Evolutionary conservation across 495 filamentous ascomycete genomes (phyloP).

Genomic region (Penicillium manginii): DNA sequence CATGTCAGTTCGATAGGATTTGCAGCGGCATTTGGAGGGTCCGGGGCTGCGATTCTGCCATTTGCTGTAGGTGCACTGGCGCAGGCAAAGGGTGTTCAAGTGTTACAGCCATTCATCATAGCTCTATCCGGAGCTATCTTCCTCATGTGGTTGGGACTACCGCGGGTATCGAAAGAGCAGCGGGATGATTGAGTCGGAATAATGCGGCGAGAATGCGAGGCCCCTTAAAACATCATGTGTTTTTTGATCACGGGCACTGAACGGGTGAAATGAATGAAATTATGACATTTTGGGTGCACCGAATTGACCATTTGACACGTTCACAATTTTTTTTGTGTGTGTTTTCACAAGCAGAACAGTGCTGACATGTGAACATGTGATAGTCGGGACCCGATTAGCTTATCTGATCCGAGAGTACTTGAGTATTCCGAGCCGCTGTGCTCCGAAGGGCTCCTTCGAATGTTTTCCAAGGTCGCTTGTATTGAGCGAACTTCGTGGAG

Average conservation of each 20-base stretch:
- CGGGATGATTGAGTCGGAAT: slow-evolving; percentile 19
- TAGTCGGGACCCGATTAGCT: slow-evolving; percentile 17
- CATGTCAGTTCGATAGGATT: slow-evolving; percentile 86
- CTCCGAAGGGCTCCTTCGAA: slow-evolving; percentile 4
- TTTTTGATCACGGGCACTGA: not conserved
- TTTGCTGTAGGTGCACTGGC: slow-evolving; percentile 87
- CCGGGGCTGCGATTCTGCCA: slow-evolving; percentile 78
- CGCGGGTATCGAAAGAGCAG: slow-evolving; percentile 29
- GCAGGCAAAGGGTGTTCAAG: slow-evolving; percentile 75
- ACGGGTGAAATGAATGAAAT: slow-evolving; percentile 9
- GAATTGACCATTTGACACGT: not conserved
- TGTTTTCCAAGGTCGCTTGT: not conserved
- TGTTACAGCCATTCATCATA: slow-evolving; percentile 77
- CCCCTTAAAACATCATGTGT: slow-evolving; percentile 5
- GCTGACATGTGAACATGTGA: slow-evolving; percentile 25
- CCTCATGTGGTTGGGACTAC: slow-evolving; percentile 56
- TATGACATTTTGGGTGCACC: slow-evolving; percentile 6
- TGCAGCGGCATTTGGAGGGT: slow-evolving; percentile 78
- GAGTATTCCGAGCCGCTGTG: slow-evolving; percentile 16
- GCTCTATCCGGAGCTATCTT: slow-evolving; percentile 64
- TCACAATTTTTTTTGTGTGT: not conserved
- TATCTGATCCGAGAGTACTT: slow-evolving; percentile 26
- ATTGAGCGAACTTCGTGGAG: not conserved
- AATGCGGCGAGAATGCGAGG: slow-evolving; percentile 3
- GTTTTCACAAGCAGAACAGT: slow-evolving; percentile 14